phyloP scores from a whole-genome alignment of 1,284 basidiomycete genomes.

The Ustilago esculenta region DNA sequence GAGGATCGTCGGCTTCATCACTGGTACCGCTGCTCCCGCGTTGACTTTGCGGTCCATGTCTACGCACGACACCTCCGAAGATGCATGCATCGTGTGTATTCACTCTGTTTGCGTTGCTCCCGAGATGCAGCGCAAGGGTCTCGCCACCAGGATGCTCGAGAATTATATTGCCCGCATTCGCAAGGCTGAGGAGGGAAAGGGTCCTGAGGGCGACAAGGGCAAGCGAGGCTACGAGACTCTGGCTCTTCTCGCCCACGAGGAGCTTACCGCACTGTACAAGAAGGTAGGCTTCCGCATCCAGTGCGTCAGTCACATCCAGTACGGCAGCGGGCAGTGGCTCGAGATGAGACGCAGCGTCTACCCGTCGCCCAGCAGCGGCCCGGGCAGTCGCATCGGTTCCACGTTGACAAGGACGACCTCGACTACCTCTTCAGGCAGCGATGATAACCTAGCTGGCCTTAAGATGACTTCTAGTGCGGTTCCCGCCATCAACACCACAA shows the following conservation, averaged over 20 bases:
- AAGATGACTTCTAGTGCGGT: slow-evolving; percentile 12
- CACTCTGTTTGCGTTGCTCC: slow-evolving; percentile 59
- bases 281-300: slow-evolving; percentile 57
- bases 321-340: slow-evolving; percentile 58
- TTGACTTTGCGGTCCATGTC: slow-evolving; percentile 57
- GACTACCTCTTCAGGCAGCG: slow-evolving; percentile 25
- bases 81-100: slow-evolving; percentile 63
- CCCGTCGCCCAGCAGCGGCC: slow-evolving; percentile 20
- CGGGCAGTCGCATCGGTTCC: slow-evolving; percentile 21
- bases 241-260: slow-evolving; percentile 57
- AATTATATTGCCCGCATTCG: slow-evolving; percentile 52
- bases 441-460: slow-evolving; percentile 15
- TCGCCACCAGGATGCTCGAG: slow-evolving; percentile 52
- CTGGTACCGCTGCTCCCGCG: slow-evolving; percentile 60
- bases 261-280: slow-evolving; percentile 54
- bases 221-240: slow-evolving; percentile 60
- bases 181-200: slow-evolving; percentile 45
- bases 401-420: slow-evolving; percentile 31
- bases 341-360: slow-evolving; percentile 62
- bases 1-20: slow-evolving; percentile 55
- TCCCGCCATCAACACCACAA: neutral
- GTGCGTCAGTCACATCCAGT: slow-evolving; percentile 60
- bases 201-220: slow-evolving; percentile 38
- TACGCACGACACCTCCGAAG: slow-evolving; percentile 48
- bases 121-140: slow-evolving; percentile 49